Conservation (phyloP, 140 eudicot genomes). For the Anethum foeniculum region DNA sequence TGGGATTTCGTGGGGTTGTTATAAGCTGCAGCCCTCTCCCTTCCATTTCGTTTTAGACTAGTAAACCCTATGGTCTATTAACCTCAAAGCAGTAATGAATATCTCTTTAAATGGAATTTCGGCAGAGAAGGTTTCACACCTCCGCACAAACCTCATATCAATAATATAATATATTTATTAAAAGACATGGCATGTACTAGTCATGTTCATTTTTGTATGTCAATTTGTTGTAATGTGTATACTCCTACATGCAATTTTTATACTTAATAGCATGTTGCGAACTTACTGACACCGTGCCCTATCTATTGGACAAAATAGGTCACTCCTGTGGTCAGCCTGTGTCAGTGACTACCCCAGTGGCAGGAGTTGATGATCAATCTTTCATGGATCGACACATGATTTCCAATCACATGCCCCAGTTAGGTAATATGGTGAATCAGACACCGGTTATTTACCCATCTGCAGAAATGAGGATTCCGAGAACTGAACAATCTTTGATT, state of each 20-base stretch:
- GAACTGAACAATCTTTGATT: not conserved
- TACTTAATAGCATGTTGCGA: not conserved
- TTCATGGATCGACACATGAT: not conserved
- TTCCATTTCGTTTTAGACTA: no score
- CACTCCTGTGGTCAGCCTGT: not conserved
- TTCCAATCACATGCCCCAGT: not conserved
- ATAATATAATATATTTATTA: not conserved
- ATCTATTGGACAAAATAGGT: not conserved
- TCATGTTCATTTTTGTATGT: not conserved
- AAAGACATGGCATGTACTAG: not conserved
- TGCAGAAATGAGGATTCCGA: not conserved
- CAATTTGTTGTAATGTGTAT: not conserved
- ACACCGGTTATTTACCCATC: not conserved
- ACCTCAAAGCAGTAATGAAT: not conserved
- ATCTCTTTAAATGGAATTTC: not conserved
- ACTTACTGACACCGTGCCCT: not conserved
- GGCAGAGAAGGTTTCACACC: not conserved
- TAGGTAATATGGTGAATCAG: constrained; percentile 8
- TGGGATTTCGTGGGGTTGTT: not conserved
- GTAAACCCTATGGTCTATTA: not conserved
- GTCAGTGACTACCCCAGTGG: not conserved
- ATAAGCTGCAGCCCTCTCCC: not conserved
- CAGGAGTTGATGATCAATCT: not conserved
- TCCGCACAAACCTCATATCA: not conserved
- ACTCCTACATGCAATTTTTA: not conserved